Evolutionary conservation across 2,329 filamentous ascomycete species (phyloP), one percentile per base, ranked within the genome.

Genomic region (Talaromyces amestolkiae): DNA sequence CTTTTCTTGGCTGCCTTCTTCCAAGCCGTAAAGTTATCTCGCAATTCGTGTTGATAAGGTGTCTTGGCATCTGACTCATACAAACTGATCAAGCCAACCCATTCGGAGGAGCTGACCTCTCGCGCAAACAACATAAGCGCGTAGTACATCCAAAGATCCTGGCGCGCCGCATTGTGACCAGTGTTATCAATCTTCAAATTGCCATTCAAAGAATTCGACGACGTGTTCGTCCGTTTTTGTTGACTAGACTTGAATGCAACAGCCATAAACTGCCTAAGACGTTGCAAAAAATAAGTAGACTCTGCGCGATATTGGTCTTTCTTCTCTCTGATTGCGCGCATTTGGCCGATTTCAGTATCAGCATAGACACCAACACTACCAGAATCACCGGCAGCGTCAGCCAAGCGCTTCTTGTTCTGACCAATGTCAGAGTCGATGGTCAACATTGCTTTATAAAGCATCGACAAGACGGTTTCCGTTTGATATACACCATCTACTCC

Each of bases 291-390:
- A 62, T 86, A 80, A 24, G 84, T 81, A 70, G 89, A 92, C 75
- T 96, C 91, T 15, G 87, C 84, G 65, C 89, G 83, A 73, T 97
- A 99, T 74, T 92, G 89, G 68, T 96, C 91, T 76, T 93, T 95
- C 85, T 97, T 97, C 77, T 98, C 93, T 71, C 93, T 91, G 31
- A 99, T 87, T 47, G 96, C 93, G 63, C 91, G 89, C 94, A 99
- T 98, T 70, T 92, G 90, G 39, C 91, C 84, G 59, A 89, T 79
- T 67, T 88, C 92, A 68, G 90, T 92, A 72, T 92, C 91, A 61
- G 86, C 89, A 71, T 91, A 88, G 13, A 90, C 86, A 4, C 83
- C 78, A 62, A 82, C 71, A 54, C 77, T 79, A 59, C 75, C 72
- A 66, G 73, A 70, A 15, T 74, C 74, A 39, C 76, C 73, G 61